phyloP scores from a whole-genome alignment of 2,329 filamentous ascomycete species.

The Hortaea sp. region DNA sequence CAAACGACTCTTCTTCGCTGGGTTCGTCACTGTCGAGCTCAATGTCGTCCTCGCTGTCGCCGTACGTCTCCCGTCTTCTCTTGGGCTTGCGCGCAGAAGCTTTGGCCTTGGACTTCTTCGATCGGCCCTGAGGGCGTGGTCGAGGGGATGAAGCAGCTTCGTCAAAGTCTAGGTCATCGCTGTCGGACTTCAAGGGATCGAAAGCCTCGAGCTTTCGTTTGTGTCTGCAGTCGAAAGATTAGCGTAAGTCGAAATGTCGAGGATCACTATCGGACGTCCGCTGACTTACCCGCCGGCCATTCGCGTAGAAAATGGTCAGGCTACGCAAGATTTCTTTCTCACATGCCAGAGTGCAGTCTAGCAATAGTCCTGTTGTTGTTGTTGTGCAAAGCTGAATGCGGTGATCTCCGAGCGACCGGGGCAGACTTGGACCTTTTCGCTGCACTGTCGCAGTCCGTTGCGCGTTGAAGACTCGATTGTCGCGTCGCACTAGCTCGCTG shows the following conservation, averaged over 20 bases:
- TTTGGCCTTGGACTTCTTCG: conserved; percentile 16
- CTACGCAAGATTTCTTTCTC: too few species aligned
- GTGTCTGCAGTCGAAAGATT: background rate
- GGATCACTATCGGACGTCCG: background rate
- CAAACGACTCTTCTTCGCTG: conserved; percentile 32
- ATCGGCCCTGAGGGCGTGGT: conserved; percentile 13
- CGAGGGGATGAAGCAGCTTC: conserved; percentile 8
- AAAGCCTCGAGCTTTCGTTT: conserved; percentile 19
- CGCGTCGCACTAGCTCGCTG: too few species aligned
- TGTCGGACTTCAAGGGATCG: conserved; percentile 28
- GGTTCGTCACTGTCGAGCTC: conserved; percentile 27
- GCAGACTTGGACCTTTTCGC: too few species aligned
- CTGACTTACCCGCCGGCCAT: background rate
- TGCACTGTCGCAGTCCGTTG: too few species aligned
- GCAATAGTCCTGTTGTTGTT: too few species aligned
- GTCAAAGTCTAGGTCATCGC: conserved; percentile 29
- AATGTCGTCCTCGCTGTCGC: conserved; percentile 39
- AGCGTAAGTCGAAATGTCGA: background rate
- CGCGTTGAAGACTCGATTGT: too few species aligned
- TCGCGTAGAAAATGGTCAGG: background rate
- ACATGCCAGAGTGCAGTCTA: too few species aligned
- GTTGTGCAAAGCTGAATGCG: background rate
- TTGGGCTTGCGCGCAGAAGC: conserved; percentile 17
- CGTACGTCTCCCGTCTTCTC: conserved; percentile 28
- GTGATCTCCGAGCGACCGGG: background rate